Percentiles rank a stretch among this genome's conserved stretches.
Evolutionary conservation across 495 filamentous ascomycete species (phyloP).

Genomic region (Barbatosphaeria neglecta): DNA sequence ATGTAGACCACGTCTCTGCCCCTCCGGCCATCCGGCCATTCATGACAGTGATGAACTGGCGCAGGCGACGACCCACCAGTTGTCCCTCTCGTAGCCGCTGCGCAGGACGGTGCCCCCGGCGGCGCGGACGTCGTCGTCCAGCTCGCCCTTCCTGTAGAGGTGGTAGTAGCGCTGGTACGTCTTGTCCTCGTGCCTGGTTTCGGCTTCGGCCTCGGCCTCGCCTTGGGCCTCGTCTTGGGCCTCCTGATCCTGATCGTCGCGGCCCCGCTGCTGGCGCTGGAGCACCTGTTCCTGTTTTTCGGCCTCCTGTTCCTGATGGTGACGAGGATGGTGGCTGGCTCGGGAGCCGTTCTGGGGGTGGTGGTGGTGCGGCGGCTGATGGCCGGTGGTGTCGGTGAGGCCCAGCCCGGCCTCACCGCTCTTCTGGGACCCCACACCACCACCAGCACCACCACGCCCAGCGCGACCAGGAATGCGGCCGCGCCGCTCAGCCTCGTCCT

Average conservation of each 20-base stretch:
- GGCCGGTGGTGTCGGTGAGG: not conserved
- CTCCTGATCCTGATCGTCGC: not conserved
- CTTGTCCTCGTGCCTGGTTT: constrained; percentile 11
- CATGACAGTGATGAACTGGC: constrained; percentile 11
- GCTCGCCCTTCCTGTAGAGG: constrained; percentile 74
- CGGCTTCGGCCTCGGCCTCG: not conserved
- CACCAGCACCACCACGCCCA: constrained; percentile 1
- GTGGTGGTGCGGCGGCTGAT: not conserved
- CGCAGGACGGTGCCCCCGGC: constrained; percentile 69
- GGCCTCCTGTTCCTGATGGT: constrained; percentile 7
- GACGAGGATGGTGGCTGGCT: constrained; percentile 1
- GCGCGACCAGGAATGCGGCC: not conserved
- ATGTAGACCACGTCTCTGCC: not conserved
- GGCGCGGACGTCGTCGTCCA: constrained; percentile 64
- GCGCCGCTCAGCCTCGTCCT: too few species aligned
- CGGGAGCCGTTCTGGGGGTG: not conserved
- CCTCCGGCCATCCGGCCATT: not conserved
- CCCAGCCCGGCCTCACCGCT: constrained; percentile 7
- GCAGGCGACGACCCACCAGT: constrained; percentile 74
- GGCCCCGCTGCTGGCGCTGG: not conserved
- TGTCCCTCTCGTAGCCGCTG: constrained; percentile 91
- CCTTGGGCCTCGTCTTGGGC: not conserved
- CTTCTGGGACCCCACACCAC: constrained; percentile 4
- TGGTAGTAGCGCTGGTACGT: constrained; percentile 90
- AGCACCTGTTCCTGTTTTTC: constrained; percentile 7